These are phyloP conservation scores for Flagelloscypha sp. DNA, from an alignment of 768 basidiomycete genomes.

Conservation along the genomic window DNA sequence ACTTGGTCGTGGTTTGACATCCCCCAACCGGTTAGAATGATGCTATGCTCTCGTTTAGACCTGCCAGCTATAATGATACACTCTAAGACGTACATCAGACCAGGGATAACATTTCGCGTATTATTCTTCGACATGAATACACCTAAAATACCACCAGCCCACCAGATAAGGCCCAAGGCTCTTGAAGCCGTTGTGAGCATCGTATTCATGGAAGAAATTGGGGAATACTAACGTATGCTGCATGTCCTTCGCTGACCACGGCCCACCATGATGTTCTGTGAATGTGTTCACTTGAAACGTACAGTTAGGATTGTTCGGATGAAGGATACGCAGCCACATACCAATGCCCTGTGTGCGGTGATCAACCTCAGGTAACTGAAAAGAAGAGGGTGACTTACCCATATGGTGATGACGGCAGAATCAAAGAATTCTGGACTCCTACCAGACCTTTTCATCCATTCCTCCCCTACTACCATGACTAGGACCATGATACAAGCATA, in stretches of 20 bases:
- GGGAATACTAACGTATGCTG: constrained; percentile 69
- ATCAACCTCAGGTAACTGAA: neutral
- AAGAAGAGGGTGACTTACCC: constrained; percentile 27
- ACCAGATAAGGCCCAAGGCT: constrained; percentile 78
- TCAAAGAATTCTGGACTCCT: constrained; percentile 83
- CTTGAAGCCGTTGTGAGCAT: constrained; percentile 1
- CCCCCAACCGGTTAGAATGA: constrained; percentile 88
- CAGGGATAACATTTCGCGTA: constrained; percentile 78
- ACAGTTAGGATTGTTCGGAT: neutral
- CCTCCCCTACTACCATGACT: constrained; percentile 66
- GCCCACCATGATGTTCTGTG: constrained; percentile 76
- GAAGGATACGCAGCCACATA: constrained; percentile 19
- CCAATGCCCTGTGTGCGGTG: constrained; percentile 43
- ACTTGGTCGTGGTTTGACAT: constrained; percentile 88
- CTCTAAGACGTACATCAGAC: constrained; percentile 51
- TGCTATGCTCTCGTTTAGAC: constrained; percentile 30
- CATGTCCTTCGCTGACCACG: constrained; percentile 90
- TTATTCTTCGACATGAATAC: constrained; percentile 75
- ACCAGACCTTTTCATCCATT: constrained; percentile 64
- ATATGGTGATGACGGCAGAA: constrained; percentile 52
- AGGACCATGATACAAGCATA: constrained; percentile 80
- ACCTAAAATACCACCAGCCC: constrained; percentile 86
- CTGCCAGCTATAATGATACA: neutral
- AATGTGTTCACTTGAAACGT: constrained; percentile 72
- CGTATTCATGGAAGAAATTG: neutral